Conservation (phyloP, 768 basidiomycete species). For the Trametes coccinea region DNA sequence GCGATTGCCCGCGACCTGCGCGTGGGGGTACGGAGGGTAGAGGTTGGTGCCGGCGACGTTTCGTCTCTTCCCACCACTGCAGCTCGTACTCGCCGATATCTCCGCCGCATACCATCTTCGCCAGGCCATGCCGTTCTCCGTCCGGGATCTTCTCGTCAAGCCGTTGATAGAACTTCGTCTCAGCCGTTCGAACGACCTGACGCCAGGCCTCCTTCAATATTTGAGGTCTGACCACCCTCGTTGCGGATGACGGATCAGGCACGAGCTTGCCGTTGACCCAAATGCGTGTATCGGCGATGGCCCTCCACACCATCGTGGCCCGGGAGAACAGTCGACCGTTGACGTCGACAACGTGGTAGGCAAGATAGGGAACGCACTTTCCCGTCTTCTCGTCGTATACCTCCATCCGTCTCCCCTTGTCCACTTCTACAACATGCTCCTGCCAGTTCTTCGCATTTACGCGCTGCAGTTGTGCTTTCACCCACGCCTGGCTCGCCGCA, state of each 20-base stretch:
- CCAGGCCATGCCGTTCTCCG: background rate
- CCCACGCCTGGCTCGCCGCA: background rate
- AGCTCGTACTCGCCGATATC: conserved; percentile 5
- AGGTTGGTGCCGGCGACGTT: no score
- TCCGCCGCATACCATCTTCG: conserved; percentile 7
- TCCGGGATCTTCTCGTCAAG: background rate
- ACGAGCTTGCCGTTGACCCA: background rate
- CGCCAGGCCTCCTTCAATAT: conserved; percentile 21
- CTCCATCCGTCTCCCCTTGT: background rate
- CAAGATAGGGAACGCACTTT: background rate
- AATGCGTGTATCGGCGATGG: conserved; percentile 11
- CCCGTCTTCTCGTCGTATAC: conserved; percentile 7
- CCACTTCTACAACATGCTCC: background rate
- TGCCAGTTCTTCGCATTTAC: background rate
- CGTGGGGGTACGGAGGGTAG: no score
- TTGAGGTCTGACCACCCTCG: background rate
- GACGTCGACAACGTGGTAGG: conserved; percentile 8
- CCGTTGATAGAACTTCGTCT: conserved; percentile 5
- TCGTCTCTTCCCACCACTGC: background rate
- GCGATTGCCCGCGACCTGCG: no score
- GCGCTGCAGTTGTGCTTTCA: background rate
- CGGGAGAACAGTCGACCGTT: conserved; percentile 19
- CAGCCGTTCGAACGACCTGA: conserved; percentile 2
- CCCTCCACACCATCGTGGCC: conserved; percentile 15
- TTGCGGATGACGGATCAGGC: background rate